A percentile compares a stretch with the other conserved stretches of the same genome.
Conservation (phyloP, 768 basidiomycete species). For the Mycena indigotica region DNA sequence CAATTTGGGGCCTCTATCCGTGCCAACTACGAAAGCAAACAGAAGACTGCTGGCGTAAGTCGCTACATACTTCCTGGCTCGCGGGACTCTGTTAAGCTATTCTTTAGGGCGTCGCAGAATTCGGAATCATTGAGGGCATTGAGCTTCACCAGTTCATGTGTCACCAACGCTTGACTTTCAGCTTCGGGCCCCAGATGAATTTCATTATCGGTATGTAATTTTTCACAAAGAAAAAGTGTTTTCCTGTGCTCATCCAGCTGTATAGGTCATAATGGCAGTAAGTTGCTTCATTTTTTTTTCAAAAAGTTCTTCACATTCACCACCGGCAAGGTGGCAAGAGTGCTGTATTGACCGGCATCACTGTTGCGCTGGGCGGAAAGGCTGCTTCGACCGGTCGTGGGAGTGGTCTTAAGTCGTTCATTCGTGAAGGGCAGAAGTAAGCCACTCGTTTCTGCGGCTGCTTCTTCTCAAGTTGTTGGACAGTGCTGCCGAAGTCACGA, state of each 20-base stretch:
- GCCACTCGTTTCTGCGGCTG: slow-evolving; percentile 25
- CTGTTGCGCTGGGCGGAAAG: slow-evolving; percentile 92
- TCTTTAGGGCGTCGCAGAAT: slow-evolving; percentile 21
- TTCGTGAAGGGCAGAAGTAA: slow-evolving; percentile 81
- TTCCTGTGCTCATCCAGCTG: slow-evolving; percentile 1
- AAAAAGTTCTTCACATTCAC: background rate
- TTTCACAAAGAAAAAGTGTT: background rate
- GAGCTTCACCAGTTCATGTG: slow-evolving; percentile 97
- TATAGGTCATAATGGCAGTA: slow-evolving; percentile 28
- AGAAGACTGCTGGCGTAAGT: slow-evolving; percentile 51
- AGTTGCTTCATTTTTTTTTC: background rate
- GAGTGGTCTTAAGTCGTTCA: slow-evolving; percentile 79
- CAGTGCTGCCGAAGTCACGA: slow-evolving; percentile 74
- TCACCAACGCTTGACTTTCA: slow-evolving; percentile 80
- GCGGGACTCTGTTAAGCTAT: background rate
- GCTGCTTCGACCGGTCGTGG: slow-evolving; percentile 90
- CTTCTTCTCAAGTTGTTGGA: background rate
- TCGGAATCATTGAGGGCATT: slow-evolving; percentile 84
- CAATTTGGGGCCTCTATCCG: slow-evolving; percentile 60
- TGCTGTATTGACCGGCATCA: slow-evolving; percentile 90
- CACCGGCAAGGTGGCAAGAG: slow-evolving; percentile 81
- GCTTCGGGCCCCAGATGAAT: slow-evolving; percentile 92
- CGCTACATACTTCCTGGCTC: slow-evolving; percentile 1
- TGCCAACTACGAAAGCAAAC: slow-evolving; percentile 51
- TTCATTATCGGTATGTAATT: slow-evolving; percentile 47